Evolutionary conservation across 345 rosid species (phyloP).

Genomic region (Mallotus nudiflorus): DNA sequence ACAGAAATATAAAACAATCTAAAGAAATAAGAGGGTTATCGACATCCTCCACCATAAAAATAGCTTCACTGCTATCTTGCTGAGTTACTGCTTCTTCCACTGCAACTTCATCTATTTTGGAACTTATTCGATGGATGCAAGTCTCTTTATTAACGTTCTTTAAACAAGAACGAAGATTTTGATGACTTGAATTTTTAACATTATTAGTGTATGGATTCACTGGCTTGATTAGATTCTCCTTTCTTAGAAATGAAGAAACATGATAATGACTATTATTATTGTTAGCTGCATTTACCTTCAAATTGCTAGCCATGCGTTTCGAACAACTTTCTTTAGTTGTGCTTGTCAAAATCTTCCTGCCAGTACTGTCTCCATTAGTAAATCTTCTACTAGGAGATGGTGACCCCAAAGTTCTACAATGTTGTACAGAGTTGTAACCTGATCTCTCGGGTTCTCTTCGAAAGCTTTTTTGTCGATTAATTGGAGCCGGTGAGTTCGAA

Average conservation of each 20-base stretch:
- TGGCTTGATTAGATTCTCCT: constrained; percentile 33
- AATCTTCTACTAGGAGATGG: constrained; percentile 64
- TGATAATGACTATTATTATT: no score
- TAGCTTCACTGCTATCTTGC: constrained; percentile 28
- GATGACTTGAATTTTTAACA: constrained; percentile 21
- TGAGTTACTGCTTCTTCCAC: constrained; percentile 38
- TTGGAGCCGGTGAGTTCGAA: constrained; percentile 58
- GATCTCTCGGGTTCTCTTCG: constrained; percentile 42
- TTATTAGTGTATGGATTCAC: constrained; percentile 27
- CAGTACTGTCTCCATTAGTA: constrained; percentile 32
- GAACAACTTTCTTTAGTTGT: constrained; percentile 32
- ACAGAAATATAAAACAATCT: constrained; percentile 93
- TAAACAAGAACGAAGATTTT: constrained; percentile 21
- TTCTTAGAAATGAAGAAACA: constrained; percentile 36
- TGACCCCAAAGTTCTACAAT: constrained; percentile 45
- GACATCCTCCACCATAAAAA: constrained; percentile 58
- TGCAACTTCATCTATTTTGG: constrained; percentile 51
- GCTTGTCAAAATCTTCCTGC: constrained; percentile 24
- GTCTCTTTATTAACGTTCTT: constrained; percentile 45
- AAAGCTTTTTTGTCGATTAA: constrained; percentile 68
- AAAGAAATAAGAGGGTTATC: constrained; percentile 78
- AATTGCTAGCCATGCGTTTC: constrained; percentile 32
- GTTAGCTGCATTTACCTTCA: constrained; percentile 24
- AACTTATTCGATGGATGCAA: constrained; percentile 50
- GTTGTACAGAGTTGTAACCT: constrained; percentile 13